These are phyloP conservation scores for Aspergillus sojae DNA, from an alignment of 2,329 filamentous ascomycete species.

Conservation along the genomic window DNA sequence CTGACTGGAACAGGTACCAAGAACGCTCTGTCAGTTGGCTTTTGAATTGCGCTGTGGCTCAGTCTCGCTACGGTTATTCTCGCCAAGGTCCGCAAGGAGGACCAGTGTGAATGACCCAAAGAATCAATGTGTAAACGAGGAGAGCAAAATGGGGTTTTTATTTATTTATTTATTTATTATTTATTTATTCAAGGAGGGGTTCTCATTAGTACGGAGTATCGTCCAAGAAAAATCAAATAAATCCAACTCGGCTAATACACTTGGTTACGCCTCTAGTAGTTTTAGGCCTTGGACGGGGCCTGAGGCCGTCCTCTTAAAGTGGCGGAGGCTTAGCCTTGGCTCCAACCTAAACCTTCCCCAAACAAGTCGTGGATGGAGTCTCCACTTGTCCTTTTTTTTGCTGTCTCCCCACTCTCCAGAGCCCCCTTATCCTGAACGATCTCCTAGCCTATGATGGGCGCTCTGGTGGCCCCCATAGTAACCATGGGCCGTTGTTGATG, in stretches of 20 bases:
- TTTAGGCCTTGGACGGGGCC: background rate
- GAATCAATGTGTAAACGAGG: no score
- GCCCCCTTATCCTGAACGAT: conserved; percentile 8
- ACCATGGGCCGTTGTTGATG: conserved; percentile 22
- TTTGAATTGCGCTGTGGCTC: background rate
- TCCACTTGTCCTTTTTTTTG: background rate
- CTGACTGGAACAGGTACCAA: background rate
- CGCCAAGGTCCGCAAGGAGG: background rate
- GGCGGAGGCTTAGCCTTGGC: conserved; percentile 25
- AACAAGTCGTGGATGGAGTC: no score
- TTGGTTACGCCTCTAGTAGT: background rate
- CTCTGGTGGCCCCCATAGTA: background rate
- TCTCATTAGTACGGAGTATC: background rate
- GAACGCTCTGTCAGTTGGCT: background rate
- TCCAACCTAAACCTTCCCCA: conserved; percentile 11
- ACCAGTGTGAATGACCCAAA: background rate
- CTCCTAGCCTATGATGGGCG: conserved; percentile 11
- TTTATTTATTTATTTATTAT: no score
- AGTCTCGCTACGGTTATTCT: background rate
- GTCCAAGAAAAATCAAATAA: background rate
- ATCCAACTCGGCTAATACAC: background rate
- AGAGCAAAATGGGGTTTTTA: no score
- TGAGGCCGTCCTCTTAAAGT: conserved; percentile 10
- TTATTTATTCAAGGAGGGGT: no score
- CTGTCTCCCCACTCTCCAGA: conserved; percentile 4